Percentiles rank a stretch among this genome's conserved stretches.
phyloP scores from a whole-genome alignment of 1,139 yeast genomes.

The Geotrichum europaeum region DNA sequence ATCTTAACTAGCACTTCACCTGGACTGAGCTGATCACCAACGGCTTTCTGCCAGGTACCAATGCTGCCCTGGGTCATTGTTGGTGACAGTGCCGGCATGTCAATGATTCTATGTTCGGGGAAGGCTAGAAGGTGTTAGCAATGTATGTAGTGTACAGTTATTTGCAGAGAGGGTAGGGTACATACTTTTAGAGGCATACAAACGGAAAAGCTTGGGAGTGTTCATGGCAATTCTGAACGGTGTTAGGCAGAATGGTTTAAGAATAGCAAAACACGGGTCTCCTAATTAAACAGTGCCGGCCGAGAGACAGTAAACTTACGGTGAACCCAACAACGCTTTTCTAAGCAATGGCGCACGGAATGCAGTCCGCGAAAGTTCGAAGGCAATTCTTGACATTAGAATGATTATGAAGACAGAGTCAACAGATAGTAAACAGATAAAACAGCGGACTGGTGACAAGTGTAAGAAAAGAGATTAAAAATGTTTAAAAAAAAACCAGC shows the following conservation, averaged over 20 bases:
- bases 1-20: slow-evolving; percentile 96
- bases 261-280: too few relatives aligned
- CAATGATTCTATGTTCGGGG: slow-evolving; percentile 61
- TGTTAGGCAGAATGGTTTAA: too few relatives aligned
- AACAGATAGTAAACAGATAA: background rate
- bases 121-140: slow-evolving; percentile 26
- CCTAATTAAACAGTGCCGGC: too few relatives aligned
- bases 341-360: background rate
- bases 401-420: background rate
- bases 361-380: background rate
- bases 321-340: background rate
- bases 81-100: slow-evolving; percentile 93
- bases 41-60: slow-evolving; percentile 80
- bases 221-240: too few relatives aligned
- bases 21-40: slow-evolving; percentile 71
- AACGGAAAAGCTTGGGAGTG: slow-evolving; percentile 32
- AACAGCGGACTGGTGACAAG: background rate
- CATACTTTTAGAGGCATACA: slow-evolving; percentile 36
- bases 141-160: background rate
- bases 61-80: slow-evolving; percentile 96
- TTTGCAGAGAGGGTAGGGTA: background rate
- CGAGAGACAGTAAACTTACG: background rate
- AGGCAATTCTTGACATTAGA: background rate
- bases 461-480: background rate
- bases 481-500: background rate